A percentile compares a stretch with the other conserved stretches of the same genome.
These are phyloP conservation scores for Alternaria metachromatica DNA, from an alignment of 2,329 filamentous ascomycete species.

Conservation along the genomic window DNA sequence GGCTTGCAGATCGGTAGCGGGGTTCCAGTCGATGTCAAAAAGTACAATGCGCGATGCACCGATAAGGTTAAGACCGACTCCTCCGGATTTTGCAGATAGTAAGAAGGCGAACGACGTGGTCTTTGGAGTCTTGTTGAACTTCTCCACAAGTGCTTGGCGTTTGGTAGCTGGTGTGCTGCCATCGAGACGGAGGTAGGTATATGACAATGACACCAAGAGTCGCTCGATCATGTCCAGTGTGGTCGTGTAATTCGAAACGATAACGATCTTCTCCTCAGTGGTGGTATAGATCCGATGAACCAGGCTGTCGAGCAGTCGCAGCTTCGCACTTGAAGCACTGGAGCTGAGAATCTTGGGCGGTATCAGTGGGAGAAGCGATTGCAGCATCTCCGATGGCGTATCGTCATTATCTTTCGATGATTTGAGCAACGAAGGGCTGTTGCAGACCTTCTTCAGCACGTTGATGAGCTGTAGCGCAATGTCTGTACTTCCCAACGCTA, in stretches of 20 bases:
- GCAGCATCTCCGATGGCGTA: constrained; percentile 55
- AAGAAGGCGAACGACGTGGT: constrained; percentile 71
- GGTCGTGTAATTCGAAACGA: constrained; percentile 79
- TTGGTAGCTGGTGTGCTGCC: constrained; percentile 69
- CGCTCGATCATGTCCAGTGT: constrained; percentile 71
- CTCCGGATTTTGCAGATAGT: constrained; percentile 75
- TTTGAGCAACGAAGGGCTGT: constrained; percentile 69
- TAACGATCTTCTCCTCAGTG: constrained; percentile 73
- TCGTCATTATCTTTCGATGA: constrained; percentile 58
- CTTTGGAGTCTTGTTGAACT: constrained; percentile 68
- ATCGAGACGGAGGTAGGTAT: constrained; percentile 72
- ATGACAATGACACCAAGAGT: constrained; percentile 65
- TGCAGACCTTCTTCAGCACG: constrained; percentile 76
- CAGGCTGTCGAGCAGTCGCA: constrained; percentile 70
- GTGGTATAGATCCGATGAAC: constrained; percentile 66
- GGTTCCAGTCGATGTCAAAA: constrained; percentile 80
- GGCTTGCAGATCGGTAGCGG: constrained; percentile 74
- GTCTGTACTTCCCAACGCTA: constrained; percentile 67
- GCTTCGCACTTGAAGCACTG: constrained; percentile 67
- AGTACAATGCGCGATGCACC: constrained; percentile 73
- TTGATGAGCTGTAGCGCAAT: constrained; percentile 73
- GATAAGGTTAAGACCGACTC: constrained; percentile 72
- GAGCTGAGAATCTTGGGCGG: constrained; percentile 63
- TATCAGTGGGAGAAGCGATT: constrained; percentile 57
- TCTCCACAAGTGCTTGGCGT: constrained; percentile 71